A percentile compares a stretch with the other conserved stretches of the same genome.
These are phyloP conservation scores for Tricholoma saponaceum DNA, from an alignment of 768 basidiomycete genomes.

Conservation along the genomic window DNA sequence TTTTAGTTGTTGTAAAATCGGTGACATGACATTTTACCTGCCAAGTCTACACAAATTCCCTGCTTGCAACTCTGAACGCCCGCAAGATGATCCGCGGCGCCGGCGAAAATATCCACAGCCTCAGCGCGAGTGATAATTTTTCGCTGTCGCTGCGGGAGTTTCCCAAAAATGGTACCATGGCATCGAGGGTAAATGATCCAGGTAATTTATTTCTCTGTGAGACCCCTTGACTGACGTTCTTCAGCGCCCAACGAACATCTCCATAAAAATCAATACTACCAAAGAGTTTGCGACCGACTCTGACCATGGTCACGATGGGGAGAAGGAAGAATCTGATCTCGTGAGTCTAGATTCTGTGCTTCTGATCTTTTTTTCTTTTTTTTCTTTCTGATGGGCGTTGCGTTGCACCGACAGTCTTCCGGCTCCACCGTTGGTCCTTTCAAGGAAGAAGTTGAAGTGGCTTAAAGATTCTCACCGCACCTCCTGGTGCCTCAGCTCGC, in stretches of 20 bases:
- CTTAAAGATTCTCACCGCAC: background rate
- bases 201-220: background rate
- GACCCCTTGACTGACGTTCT: background rate
- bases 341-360: slow-evolving; percentile 5
- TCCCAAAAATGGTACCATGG: no score
- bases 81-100: slow-evolving; percentile 42
- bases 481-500: background rate
- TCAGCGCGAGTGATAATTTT: slow-evolving; percentile 34
- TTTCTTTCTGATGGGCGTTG: background rate
- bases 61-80: no score
- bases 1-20: background rate
- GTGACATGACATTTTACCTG: slow-evolving; percentile 1
- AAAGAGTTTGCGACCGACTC: slow-evolving; percentile 44
- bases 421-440: background rate
- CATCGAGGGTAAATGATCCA: background rate
- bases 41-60: slow-evolving; percentile 58
- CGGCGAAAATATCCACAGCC: slow-evolving; percentile 34
- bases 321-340: slow-evolving; percentile 17
- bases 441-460: background rate
- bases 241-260: slow-evolving; percentile 42
- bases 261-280: slow-evolving; percentile 54
- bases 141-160: slow-evolving; percentile 8
- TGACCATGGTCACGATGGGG: slow-evolving; percentile 26
- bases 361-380: background rate
- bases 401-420: background rate